Evolutionary conservation across 345 rosid species (phyloP), one percentile per base, ranked within the genome.

Genomic region (Arabis alpina): DNA sequence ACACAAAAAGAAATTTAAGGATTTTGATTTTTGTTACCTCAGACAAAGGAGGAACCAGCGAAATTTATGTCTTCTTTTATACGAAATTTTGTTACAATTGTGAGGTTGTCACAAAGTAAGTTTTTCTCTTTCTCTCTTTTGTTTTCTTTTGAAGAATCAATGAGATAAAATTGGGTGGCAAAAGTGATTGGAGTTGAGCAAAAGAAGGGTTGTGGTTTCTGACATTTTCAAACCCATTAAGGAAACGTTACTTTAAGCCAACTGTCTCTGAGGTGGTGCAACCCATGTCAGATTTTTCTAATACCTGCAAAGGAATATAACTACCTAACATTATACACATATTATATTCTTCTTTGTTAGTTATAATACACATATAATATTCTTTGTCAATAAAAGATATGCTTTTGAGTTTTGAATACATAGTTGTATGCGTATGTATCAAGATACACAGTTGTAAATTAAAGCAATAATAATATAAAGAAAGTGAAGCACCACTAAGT

Each of bases 191-290:
- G 80, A 55, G 61, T 80, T 51, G 80, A 83, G 88, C 40, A 63
- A 82, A 80, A 76, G 12, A 70, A 80, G 88, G 83, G 57, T 68
- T 75, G 68, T 64, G 68, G 16, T 76, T 68, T 80, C 62, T 84
- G 84, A 81, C 86, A 47, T 65, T 72, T 82, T 87, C 85, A 76
- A 76, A 68, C 11, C 63, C 79, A 55, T 54, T 10, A 15, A 39
- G 48, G 45, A 28, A 19, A 43, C 19, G 12, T 60, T 68, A 54
- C 65, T 62, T 75, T 61, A 75, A 74, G 71, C 71, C 75, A 76
- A 64, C 79, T 70, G 71, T 76, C 70, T 50, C 23, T 64, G 61
- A 63, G 71, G 42, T 76, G 71, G 79, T 76, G 79, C 71, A 70
- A 55, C 66, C 71, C 75, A 76, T 64, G 79, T 76, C 64, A 39